These are phyloP conservation scores for Kurtzmaniella fragi DNA, from an alignment of 805 yeast genomes.

Conservation along the genomic window DNA sequence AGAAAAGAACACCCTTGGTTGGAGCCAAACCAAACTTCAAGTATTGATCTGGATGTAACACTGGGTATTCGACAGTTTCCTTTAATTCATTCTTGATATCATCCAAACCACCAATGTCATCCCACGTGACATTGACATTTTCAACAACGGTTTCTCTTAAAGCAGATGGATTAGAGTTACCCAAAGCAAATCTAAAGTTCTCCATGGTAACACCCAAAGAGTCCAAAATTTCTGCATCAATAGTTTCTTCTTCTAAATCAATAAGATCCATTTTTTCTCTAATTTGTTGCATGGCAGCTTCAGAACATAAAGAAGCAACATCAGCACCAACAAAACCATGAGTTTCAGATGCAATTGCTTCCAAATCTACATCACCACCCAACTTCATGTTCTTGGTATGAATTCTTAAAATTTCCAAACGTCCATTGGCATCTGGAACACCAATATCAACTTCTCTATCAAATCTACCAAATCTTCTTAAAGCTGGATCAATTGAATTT, in stretches of 20 bases:
- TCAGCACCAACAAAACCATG: constrained; percentile 99
- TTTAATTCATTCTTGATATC: constrained; percentile 93
- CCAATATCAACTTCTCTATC: constrained; percentile 86
- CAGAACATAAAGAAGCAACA: constrained; percentile 97
- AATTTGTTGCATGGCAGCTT: constrained; percentile 99
- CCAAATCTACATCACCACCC: constrained; percentile 91
- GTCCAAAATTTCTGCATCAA: constrained; percentile 95
- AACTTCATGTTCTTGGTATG: constrained; percentile 99
- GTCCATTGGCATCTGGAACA: constrained; percentile 97
- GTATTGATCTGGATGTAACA: constrained; percentile 96
- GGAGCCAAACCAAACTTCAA: constrained; percentile 98
- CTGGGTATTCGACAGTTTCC: constrained; percentile 99
- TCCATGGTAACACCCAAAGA: constrained; percentile 98
- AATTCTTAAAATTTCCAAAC: constrained; percentile 92
- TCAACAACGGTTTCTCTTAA: constrained; percentile 99
- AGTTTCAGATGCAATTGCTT: constrained; percentile 92
- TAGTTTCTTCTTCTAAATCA: constrained; percentile 92
- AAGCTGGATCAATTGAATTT: constrained; percentile 79
- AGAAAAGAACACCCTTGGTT: constrained; percentile 96
- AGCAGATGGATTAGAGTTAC: constrained; percentile 98
- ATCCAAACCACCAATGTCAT: constrained; percentile 97
- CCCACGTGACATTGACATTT: constrained; percentile 98
- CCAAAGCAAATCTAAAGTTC: constrained; percentile 94
- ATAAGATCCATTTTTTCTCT: constrained; percentile 99
- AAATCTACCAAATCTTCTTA: constrained; percentile 81